Base-by-base conservation (phyloP, 352 stramenopile genomes). In the Blastocystis sp. region DNA sequence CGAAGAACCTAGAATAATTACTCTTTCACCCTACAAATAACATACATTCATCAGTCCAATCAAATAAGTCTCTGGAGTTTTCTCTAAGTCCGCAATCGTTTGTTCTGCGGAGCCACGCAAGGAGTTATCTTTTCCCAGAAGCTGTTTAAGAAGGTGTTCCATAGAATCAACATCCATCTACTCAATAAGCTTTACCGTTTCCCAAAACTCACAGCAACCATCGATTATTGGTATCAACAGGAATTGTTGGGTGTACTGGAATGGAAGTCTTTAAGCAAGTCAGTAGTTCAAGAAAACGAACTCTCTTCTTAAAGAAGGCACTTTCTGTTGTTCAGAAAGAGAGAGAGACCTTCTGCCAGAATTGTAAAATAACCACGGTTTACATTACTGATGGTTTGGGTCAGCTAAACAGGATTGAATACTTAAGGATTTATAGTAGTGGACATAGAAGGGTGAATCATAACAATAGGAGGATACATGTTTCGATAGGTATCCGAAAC, bases 121-220 rank as follows among this genome's bases (percentile, higher is more conserved):
- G 22, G 40, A 58, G 64, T 89, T 89, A 44, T 89, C 53, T 24
- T 42, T 17, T 15, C 27, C 54, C 19, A 84, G 53, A 2, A 84
- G 73, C 42, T 60, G 48, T 15, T 84, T 66, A 13, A 84, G 73
- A 54, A 84, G 44, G 15, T 66, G n/a, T 69, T 84, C 73, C 73
- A 84, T 84, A 33, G 58, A 30, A 37, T 64, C 15, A 27, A 64
- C 48, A 22, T 84, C 30, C 53, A 84, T 84, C 73, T 84, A 84
- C 17, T 19, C 22, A 48, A 78, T 78, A 54, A 78, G 19, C 19
- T n/a, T 62, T 33, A 3, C 6, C 56, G 19, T 33, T 33, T 33
- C 27, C n/a, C 27, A n/a, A 62, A 13, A 62, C 56, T 62, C 56
- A 62, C 56, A 62, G 19, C 56, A 62, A 62, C 56, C 56, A 62